Evolutionary conservation across 805 yeast species (phyloP).

Genomic region (Cyberlindnera amylophila): DNA sequence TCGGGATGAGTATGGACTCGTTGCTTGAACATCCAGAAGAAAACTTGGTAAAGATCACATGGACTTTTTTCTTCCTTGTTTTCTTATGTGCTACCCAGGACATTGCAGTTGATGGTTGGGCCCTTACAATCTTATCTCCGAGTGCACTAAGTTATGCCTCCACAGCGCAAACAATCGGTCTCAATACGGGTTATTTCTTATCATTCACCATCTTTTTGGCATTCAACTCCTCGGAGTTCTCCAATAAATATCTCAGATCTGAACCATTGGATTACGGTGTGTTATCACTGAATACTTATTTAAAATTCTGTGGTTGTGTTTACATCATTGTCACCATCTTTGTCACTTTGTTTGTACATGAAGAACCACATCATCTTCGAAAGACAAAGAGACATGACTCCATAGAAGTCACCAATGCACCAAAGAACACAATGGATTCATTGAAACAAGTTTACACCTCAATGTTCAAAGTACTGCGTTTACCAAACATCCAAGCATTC

Average conservation of each 20-base stretch:
- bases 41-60: conserved; percentile 56
- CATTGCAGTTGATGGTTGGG: conserved; percentile 99
- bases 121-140: conserved; percentile 77
- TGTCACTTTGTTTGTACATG: conserved; percentile 59
- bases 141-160: conserved; percentile 86
- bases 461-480: conserved; percentile 65
- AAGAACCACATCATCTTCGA: conserved; percentile 56
- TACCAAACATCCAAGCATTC: conserved; percentile 70
- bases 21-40: conserved; percentile 46
- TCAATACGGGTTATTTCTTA: conserved; percentile 88
- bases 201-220: conserved; percentile 91
- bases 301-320: conserved; percentile 71
- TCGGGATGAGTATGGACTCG: conserved; percentile 58
- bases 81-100: conserved; percentile 96
- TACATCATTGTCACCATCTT: conserved; percentile 65
- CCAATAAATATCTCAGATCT: conserved; percentile 73
- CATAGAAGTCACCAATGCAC: conserved; percentile 21
- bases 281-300: conserved; percentile 68
- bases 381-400: conserved; percentile 30
- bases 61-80: conserved; percentile 71
- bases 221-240: conserved; percentile 86
- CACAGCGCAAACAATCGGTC: conserved; percentile 95
- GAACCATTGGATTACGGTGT: conserved; percentile 62
- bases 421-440: conserved; percentile 21
- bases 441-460: conserved; percentile 55